A percentile compares a stretch with the other conserved stretches of the same genome.
Conservation (phyloP, 2,329 filamentous ascomycete species). For the Nemania abortiva region DNA sequence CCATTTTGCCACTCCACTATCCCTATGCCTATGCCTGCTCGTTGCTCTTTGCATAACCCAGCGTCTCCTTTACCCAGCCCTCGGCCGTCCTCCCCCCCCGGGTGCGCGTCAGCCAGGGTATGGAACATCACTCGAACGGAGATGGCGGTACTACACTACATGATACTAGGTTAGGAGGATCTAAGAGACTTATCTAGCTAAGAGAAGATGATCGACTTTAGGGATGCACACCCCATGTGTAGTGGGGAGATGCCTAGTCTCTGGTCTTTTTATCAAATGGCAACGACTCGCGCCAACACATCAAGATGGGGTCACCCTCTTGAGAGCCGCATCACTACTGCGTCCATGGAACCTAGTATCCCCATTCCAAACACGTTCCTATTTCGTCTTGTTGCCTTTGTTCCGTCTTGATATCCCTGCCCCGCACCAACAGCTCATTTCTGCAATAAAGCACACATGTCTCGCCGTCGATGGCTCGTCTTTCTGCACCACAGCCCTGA, state of each 20-base stretch:
- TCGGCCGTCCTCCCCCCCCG: constrained; percentile 45
- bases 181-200: constrained; percentile 55
- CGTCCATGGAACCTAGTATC: constrained; percentile 64
- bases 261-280: constrained; percentile 80
- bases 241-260: constrained; percentile 72
- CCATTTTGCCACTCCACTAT: constrained; percentile 61
- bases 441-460: constrained; percentile 76
- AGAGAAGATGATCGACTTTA: constrained; percentile 61
- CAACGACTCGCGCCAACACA: constrained; percentile 89
- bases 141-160: constrained; percentile 50
- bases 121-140: constrained; percentile 44
- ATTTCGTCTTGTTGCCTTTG: constrained; percentile 53
- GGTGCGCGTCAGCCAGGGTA: constrained; percentile 51
- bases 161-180: constrained; percentile 47
- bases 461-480: constrained; percentile 68
- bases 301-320: constrained; percentile 79
- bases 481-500: constrained; percentile 62
- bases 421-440: constrained; percentile 64
- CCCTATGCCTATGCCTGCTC: constrained; percentile 53
- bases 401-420: constrained; percentile 60
- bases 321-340: constrained; percentile 74
- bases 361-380: constrained; percentile 50
- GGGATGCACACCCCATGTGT: constrained; percentile 64
- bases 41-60: constrained; percentile 54
- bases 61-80: constrained; percentile 51